These are phyloP conservation scores for Boletus reticulatus DNA, from an alignment of 768 basidiomycete species.

Conservation along the genomic window DNA sequence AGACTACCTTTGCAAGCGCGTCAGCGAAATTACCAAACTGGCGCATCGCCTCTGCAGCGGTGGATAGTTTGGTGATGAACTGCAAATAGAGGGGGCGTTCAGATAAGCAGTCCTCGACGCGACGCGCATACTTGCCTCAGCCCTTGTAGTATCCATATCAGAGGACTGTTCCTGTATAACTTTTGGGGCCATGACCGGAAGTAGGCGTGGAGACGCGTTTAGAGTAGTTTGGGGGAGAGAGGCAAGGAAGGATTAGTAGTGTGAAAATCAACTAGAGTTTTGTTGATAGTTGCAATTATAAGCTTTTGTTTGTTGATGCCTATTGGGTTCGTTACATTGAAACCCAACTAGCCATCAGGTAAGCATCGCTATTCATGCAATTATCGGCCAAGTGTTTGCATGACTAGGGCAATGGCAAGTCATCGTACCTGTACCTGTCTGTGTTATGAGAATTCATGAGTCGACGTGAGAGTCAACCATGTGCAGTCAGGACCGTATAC, in stretches of 20 bases:
- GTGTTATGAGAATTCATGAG: slow-evolving; percentile 1
- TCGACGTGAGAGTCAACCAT: not conserved
- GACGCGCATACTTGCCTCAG: slow-evolving; percentile 29
- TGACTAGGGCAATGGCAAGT: slow-evolving; percentile 3
- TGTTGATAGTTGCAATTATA: slow-evolving; percentile 40
- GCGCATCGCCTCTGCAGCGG: slow-evolving; percentile 63
- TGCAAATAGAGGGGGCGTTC: slow-evolving; percentile 30
- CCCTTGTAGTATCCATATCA: slow-evolving; percentile 27
- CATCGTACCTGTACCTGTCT: slow-evolving; percentile 13
- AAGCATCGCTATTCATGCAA: slow-evolving; percentile 26
- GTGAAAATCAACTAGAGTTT: slow-evolving; percentile 35
- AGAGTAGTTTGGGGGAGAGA: slow-evolving; percentile 19
- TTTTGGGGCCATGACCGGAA: slow-evolving; percentile 26
- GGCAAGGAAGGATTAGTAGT: slow-evolving; percentile 40
- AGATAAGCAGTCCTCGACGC: slow-evolving; percentile 11
- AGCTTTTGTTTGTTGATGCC: slow-evolving; percentile 39
- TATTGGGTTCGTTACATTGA: slow-evolving; percentile 37
- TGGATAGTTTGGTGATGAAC: slow-evolving; percentile 54
- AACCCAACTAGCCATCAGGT: slow-evolving; percentile 37
- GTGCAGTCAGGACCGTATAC: slow-evolving; percentile 1
- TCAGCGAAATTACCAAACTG: slow-evolving; percentile 62
- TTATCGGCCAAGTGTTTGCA: slow-evolving; percentile 12
- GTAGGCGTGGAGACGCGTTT: slow-evolving; percentile 26
- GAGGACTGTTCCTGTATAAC: slow-evolving; percentile 21
- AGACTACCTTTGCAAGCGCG: slow-evolving; percentile 50